Conservation (phyloP, 2,329 filamentous ascomycete species). For the Clonostachys rhizophaga region DNA sequence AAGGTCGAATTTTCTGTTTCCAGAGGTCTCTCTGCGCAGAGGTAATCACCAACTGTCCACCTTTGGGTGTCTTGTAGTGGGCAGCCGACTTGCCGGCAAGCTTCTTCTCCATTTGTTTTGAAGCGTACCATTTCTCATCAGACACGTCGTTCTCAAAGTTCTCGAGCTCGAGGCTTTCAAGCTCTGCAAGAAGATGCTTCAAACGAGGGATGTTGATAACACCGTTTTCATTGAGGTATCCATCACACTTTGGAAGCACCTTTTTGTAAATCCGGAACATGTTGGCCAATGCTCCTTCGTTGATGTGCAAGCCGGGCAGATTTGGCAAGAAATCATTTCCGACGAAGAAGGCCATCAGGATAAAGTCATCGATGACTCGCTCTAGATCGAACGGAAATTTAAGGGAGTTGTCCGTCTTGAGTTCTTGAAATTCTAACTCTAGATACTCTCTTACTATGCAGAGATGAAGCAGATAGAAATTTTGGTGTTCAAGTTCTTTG, state of each 20-base stretch:
- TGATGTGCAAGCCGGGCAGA: conserved; percentile 93
- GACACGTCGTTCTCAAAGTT: conserved; percentile 89
- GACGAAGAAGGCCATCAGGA: conserved; percentile 98
- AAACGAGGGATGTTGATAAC: conserved; percentile 84
- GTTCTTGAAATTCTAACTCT: conserved; percentile 92
- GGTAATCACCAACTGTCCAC: conserved; percentile 66
- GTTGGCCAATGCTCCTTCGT: conserved; percentile 90
- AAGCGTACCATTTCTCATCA: conserved; percentile 87
- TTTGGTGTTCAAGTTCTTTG: conserved; percentile 96
- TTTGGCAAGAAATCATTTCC: conserved; percentile 99
- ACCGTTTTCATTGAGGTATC: conserved; percentile 95
- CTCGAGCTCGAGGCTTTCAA: conserved; percentile 85
- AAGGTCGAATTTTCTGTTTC: conserved; percentile 74
- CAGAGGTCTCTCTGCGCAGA: conserved; percentile 79
- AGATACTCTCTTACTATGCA: conserved; percentile 97
- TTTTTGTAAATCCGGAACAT: conserved; percentile 98
- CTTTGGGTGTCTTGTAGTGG: conserved; percentile 42
- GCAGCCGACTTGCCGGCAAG: conserved; percentile 51
- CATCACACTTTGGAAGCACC: conserved; percentile 78
- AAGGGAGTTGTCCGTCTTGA: conserved; percentile 69
- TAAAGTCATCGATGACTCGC: conserved; percentile 97
- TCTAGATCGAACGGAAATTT: conserved; percentile 88
- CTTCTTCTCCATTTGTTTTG: conserved; percentile 73
- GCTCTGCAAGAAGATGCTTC: conserved; percentile 71
- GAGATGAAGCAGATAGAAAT: conserved; percentile 95